These are phyloP conservation scores for Ophiocordyceps camponoti-floridani DNA, from an alignment of 2,329 filamentous ascomycete species.

Conservation along the genomic window DNA sequence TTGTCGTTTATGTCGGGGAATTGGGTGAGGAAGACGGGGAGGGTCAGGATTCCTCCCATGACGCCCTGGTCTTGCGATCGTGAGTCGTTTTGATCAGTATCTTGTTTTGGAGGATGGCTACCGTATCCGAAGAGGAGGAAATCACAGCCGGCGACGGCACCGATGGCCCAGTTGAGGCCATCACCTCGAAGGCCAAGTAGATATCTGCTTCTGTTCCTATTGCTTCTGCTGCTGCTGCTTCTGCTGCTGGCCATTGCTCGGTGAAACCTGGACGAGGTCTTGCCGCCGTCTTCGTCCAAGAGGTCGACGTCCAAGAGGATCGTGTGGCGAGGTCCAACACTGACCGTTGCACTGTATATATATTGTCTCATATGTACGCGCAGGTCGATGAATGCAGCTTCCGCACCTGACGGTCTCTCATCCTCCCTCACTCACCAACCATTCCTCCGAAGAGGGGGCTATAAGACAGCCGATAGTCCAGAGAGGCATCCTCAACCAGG, in stretches of 20 bases:
- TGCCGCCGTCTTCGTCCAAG: no score
- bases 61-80: constrained; percentile 49
- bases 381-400: no score
- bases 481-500: no score
- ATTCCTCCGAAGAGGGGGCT: no score
- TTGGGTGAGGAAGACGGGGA: constrained; percentile 38
- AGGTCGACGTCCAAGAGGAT: no score
- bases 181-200: constrained; percentile 51
- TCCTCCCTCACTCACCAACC: no score
- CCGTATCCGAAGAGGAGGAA: constrained; percentile 46
- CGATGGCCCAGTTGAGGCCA: constrained; percentile 49
- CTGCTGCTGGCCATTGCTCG: neutral
- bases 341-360: no score
- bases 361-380: no score
- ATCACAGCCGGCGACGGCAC: constrained; percentile 53
- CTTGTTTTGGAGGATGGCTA: constrained; percentile 9
- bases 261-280: neutral
- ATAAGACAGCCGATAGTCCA: no score
- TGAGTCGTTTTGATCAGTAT: neutral
- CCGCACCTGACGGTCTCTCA: no score
- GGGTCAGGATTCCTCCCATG: constrained; percentile 57
- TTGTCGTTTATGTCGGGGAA: constrained; percentile 34
- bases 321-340: no score
- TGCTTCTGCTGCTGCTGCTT: neutral
- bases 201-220: constrained; percentile 3